Percentiles rank a stretch among this genome's conserved stretches.
Conservation (phyloP, 345 rosid species). For the Eucalyptus sp. region DNA sequence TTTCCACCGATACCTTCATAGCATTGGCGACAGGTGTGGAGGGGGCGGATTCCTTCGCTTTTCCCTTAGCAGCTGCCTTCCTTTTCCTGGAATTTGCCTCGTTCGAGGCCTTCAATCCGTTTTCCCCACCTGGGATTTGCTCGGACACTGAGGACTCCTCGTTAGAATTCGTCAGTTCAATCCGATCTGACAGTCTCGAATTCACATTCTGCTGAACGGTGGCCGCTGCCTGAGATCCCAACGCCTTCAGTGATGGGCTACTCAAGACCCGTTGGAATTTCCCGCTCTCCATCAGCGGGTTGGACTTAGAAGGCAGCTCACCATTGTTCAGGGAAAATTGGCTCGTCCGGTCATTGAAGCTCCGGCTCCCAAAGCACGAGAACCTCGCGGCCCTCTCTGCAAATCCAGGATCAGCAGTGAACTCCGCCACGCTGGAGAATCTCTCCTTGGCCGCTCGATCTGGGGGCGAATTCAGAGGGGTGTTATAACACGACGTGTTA, state of each 20-base stretch:
- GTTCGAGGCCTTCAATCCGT: neutral
- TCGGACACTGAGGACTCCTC: slow-evolving; percentile 6
- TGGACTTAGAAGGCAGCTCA: neutral
- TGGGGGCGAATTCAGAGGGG: slow-evolving; percentile 35
- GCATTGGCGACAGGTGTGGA: neutral
- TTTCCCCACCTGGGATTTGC: neutral
- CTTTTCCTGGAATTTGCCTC: slow-evolving; percentile 19
- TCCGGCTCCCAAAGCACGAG: slow-evolving; percentile 9
- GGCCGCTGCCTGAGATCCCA: neutral
- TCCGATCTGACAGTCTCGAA: neutral
- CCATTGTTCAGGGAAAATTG: neutral
- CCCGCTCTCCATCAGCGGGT: neutral
- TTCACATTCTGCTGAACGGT: neutral
- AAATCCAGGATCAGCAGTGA: slow-evolving; percentile 7
- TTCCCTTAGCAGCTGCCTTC: slow-evolving; percentile 16
- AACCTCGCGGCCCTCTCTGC: slow-evolving; percentile 8
- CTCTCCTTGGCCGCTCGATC: neutral
- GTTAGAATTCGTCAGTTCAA: neutral
- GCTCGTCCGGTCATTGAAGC: neutral
- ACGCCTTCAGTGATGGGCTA: slow-evolving; percentile 1
- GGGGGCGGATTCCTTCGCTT: slow-evolving; percentile 11
- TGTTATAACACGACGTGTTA: slow-evolving; percentile 28
- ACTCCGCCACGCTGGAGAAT: neutral
- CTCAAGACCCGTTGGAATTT: slow-evolving; percentile 1
- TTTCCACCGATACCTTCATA: slow-evolving; percentile 1